phyloP scores from a whole-genome alignment of 352 stramenopile genomes.

The Lagenidium sp. region DNA sequence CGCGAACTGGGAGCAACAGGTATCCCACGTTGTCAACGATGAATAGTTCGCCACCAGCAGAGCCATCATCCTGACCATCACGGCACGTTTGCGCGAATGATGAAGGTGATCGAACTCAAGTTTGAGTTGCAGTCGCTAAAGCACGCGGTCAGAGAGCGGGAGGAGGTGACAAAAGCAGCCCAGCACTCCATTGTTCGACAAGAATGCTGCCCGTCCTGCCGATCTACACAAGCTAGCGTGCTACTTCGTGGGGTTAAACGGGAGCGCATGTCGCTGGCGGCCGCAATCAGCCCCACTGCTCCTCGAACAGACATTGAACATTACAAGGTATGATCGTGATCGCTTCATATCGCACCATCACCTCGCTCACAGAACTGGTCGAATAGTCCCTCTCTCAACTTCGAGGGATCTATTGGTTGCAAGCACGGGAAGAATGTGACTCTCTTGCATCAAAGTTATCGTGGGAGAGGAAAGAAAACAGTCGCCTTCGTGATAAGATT shows the following conservation, averaged over 20 bases:
- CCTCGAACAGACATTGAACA: constrained; percentile 19
- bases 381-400: constrained; percentile 16
- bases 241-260: constrained; percentile 12
- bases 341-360: neutral
- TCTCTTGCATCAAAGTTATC: constrained; percentile 7
- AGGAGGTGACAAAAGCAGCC: constrained; percentile 13
- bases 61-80: no score
- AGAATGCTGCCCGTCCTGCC: constrained; percentile 13
- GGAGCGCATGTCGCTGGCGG: constrained; percentile 9
- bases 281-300: constrained; percentile 12
- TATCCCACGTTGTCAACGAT: no score
- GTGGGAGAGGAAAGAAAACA: constrained; percentile 9
- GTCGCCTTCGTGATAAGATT: constrained; percentile 11
- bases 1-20: constrained; percentile 36
- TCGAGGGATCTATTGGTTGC: constrained; percentile 14
- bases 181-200: constrained; percentile 16
- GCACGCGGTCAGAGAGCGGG: constrained; percentile 19
- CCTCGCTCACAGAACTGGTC: no score
- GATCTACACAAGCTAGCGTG: constrained; percentile 5
- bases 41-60: no score
- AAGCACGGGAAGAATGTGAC: constrained; percentile 11
- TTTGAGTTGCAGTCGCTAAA: constrained; percentile 38
- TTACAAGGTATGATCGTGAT: constrained; percentile 12
- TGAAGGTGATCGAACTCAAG: constrained; percentile 35
- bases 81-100: no score